Evolutionary conservation across 352 stramenopile species (phyloP).

Genomic region (Phytophthora cactorum): DNA sequence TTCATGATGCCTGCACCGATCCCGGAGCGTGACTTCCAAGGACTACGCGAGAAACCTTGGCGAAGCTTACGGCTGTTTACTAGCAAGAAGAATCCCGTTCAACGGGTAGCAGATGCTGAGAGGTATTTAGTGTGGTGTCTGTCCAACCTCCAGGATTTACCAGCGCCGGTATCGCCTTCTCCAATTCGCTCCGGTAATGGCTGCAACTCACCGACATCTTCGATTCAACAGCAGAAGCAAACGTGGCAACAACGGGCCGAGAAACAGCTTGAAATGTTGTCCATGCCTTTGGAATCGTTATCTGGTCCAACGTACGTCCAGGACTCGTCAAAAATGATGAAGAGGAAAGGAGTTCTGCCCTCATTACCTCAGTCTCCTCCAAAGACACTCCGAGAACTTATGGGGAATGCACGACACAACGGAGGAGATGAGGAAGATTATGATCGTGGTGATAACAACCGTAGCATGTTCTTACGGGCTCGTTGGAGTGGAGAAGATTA

Average conservation of each 20-base stretch:
- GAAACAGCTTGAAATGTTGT: constrained; percentile 70
- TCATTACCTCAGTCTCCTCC: constrained; percentile 61
- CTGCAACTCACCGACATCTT: constrained; percentile 19
- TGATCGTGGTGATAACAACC: constrained; percentile 20
- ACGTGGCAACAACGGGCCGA: constrained; percentile 73
- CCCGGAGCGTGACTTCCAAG: constrained; percentile 58
- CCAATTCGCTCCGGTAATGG: background rate
- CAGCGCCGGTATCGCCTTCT: background rate
- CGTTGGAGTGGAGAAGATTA: constrained; percentile 52
- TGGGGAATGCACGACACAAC: constrained; percentile 32
- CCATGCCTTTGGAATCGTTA: constrained; percentile 66
- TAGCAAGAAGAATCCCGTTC: constrained; percentile 30
- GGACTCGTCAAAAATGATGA: constrained; percentile 81
- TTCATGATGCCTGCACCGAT: constrained; percentile 87
- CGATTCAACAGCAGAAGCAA: constrained; percentile 28
- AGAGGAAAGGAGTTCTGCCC: constrained; percentile 68
- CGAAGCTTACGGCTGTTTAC: constrained; percentile 28
- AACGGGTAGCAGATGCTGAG: constrained; percentile 59
- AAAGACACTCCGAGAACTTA: constrained; percentile 69
- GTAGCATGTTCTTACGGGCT: constrained; percentile 17
- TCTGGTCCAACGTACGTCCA: constrained; percentile 61
- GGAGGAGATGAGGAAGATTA: constrained; percentile 17
- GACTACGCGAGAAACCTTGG: constrained; percentile 36
- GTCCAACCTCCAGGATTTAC: constrained; percentile 42
- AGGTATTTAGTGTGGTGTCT: constrained; percentile 77